Base-by-base conservation (phyloP, 306 rosid genomes). In the Trichosanthes truncata region DNA sequence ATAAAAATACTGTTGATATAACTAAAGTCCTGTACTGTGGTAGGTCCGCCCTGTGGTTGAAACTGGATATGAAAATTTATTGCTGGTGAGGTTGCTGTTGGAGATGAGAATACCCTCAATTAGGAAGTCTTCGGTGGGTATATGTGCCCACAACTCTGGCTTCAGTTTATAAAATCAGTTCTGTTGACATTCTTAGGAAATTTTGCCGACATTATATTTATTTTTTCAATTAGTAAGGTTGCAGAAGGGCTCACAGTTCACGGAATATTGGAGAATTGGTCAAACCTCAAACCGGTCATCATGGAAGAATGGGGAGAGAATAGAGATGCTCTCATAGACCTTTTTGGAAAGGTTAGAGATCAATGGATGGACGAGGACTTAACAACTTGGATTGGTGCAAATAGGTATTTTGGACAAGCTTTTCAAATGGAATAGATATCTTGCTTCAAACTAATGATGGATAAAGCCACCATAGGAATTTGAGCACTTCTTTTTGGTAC, bases 21-120 rank as follows among this genome's bases (percentile, higher is more conserved):
- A 78, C 73, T 41, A 78, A 62, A 62, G 21, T 43, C 59, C 29
- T 78, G 74, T 17, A 25, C 1, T 76, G 51, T 89, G 84, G 88
- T 85, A 94, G 98, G 97, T 94, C 80, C 92, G 98, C 12, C 98
- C 96, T 38, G 97, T 94, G 74, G 98, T 92, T 79, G 98, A 94
- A 86, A 94, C 98, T 72, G 98, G 98, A 83, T 92, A 92, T 82
- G 98, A 94, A 86, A 92, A 89, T 65, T 26, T 94, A 79, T 83
- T 94, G 59, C 96, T 94, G 69, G 97, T 92, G 89, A 92, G 96
- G 85, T 81, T 94, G 86, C 87, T 94, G 88, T 84, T 92, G 76
- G 97, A 94, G 87, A 88, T 78, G 81, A 92, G 90, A 79, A 35
- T 74, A 43, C 90, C 96, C 72, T 84, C 93, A 9, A 74, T 89